A percentile compares a stretch with the other conserved stretches of the same genome.
Evolutionary conservation across 495 filamentous ascomycete species (phyloP).

Genomic region (Neurospora terricola): DNA sequence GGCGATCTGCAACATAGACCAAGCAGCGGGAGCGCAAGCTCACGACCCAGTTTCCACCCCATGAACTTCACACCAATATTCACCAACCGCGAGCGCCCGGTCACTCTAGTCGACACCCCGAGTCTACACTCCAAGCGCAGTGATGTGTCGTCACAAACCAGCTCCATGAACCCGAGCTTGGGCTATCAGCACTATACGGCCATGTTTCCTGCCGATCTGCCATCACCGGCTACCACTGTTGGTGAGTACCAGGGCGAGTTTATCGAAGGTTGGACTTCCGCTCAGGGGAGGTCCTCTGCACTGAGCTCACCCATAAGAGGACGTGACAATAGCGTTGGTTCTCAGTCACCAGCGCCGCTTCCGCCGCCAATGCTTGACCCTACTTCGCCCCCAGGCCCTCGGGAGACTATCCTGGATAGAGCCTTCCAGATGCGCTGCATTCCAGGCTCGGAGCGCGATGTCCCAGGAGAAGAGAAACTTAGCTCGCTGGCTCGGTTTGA

Average conservation of each 20-base stretch:
- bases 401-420: constrained; percentile 51
- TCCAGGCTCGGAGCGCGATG: constrained; percentile 35
- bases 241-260: constrained; percentile 45
- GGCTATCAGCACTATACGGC: constrained; percentile 33
- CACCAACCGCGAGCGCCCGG: constrained; percentile 29
- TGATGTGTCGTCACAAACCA: constrained; percentile 43
- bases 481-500: constrained; percentile 49
- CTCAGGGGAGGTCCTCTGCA: constrained; percentile 44
- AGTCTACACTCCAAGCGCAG: constrained; percentile 44
- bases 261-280: constrained; percentile 47
- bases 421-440: constrained; percentile 48
- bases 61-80: constrained; percentile 26
- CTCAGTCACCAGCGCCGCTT: constrained; percentile 22
- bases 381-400: constrained; percentile 32
- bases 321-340: constrained; percentile 31
- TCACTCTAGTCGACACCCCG: constrained; percentile 37
- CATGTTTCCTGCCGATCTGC: constrained; percentile 37
- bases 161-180: constrained; percentile 32
- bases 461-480: constrained; percentile 43
- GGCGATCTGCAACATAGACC: constrained; percentile 22
- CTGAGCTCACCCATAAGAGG: constrained; percentile 37
- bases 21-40: constrained; percentile 20
- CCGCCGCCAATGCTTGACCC: constrained; percentile 22
- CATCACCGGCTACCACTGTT: constrained; percentile 39
- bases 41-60: constrained; percentile 22